Percentiles rank a stretch among this genome's conserved stretches.
Evolutionary conservation across 1,139 yeast genomes (phyloP).

Genomic region (Debaryomycetaceae sp.): DNA sequence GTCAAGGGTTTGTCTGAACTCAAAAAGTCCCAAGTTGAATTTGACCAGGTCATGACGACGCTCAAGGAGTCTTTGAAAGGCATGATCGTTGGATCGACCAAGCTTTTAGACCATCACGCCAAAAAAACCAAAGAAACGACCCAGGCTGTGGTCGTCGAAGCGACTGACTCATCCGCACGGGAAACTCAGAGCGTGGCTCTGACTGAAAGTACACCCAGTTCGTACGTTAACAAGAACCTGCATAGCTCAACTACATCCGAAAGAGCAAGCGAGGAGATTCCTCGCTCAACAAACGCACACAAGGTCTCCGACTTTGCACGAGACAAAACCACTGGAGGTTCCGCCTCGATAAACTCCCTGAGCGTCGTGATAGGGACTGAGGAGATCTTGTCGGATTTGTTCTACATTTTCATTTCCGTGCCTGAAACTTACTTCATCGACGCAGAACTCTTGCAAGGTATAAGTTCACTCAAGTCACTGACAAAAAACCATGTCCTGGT

Average conservation of each 20-base stretch:
- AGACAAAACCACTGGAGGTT: no score
- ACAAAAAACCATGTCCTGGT: neutral
- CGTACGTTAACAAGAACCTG: no score
- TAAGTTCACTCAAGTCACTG: constrained; percentile 7
- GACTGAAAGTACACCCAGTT: no score
- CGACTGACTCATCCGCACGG: no score
- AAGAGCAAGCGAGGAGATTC: no score
- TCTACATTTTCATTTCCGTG: constrained; percentile 28
- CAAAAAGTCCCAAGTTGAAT: constrained; percentile 20
- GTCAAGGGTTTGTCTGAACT: constrained; percentile 33
- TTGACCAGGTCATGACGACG: constrained; percentile 19
- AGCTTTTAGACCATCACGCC: constrained; percentile 14
- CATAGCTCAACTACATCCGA: no score
- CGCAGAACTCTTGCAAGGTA: constrained; percentile 18
- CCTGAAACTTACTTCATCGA: constrained; percentile 37
- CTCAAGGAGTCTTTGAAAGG: constrained; percentile 22
- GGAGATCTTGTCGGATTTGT: constrained; percentile 33
- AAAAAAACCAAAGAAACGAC: no score
- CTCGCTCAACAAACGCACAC: no score
- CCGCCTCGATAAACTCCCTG: no score
- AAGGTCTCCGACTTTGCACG: no score
- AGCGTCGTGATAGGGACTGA: constrained; percentile 25
- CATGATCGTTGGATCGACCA: constrained; percentile 28
- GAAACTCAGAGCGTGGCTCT: no score
- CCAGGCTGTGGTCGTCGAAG: no score